Conservation (phyloP, 2,329 filamentous ascomycete genomes). For the Ophiostoma quercus region DNA sequence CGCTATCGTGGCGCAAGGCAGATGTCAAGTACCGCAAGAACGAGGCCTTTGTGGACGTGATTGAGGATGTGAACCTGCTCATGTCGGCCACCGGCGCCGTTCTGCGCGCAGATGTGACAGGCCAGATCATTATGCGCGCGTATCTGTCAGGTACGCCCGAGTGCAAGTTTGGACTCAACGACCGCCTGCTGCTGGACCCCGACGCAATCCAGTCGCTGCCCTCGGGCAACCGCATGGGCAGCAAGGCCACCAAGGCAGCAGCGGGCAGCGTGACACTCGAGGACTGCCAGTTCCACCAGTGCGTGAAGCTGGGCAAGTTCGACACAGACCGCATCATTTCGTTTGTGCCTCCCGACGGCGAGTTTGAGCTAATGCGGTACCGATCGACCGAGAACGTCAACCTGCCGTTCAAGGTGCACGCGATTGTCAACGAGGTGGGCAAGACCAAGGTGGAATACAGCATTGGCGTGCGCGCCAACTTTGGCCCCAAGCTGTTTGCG, state of each 20-base stretch:
- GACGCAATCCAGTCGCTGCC: slow-evolving; percentile 61
- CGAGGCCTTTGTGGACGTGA: slow-evolving; percentile 98
- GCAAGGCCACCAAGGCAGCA: slow-evolving; percentile 89
- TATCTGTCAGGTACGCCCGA: slow-evolving; percentile 95
- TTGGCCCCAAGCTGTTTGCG: slow-evolving; percentile 90
- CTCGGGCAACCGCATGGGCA: slow-evolving; percentile 70
- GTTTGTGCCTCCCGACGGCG: slow-evolving; percentile 92
- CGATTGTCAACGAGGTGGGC: slow-evolving; percentile 95
- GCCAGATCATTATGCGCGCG: slow-evolving; percentile 97
- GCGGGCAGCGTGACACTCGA: slow-evolving; percentile 93
- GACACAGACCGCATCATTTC: slow-evolving; percentile 95
- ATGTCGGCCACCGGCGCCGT: slow-evolving; percentile 98
- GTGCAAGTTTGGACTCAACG: slow-evolving; percentile 98
- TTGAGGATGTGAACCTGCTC: slow-evolving; percentile 96
- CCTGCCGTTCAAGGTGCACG: slow-evolving; percentile 95
- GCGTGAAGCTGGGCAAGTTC: slow-evolving; percentile 94
- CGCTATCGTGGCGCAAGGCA: slow-evolving; percentile 91
- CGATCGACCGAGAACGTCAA: slow-evolving; percentile 98
- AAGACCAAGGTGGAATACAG: slow-evolving; percentile 98
- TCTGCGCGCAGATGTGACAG: slow-evolving; percentile 89
- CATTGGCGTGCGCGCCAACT: slow-evolving; percentile 95
- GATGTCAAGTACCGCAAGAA: slow-evolving; percentile 99
- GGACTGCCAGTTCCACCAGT: slow-evolving; percentile 98
- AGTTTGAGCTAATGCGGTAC: slow-evolving; percentile 98
- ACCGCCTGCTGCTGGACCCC: slow-evolving; percentile 83